phyloP scores from a whole-genome alignment of 139 green algal genomes.

The Chara braunii region DNA sequence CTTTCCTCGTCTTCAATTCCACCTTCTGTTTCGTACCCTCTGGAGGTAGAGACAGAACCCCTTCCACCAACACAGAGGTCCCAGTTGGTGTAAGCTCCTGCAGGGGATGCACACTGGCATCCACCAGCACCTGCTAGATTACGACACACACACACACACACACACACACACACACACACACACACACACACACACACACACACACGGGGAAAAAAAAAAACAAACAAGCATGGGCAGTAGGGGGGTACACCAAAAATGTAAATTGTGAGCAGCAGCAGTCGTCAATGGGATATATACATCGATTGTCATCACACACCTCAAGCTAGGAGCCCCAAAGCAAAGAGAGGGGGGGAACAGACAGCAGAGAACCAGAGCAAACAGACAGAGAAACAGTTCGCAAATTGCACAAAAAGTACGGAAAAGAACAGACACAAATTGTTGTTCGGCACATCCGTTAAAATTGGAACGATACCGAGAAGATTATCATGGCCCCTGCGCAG shows the following conservation, averaged over 20 bases:
- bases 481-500: no score
- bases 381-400: no score
- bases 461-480: no score
- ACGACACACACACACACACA: not conserved
- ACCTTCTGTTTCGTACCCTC: constrained; percentile 80
- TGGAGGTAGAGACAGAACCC: constrained; percentile 65
- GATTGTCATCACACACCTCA: no score
- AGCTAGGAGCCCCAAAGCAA: no score
- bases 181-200: not conserved
- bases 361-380: no score
- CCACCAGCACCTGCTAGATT: constrained; percentile 29
- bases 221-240: not conserved
- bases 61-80: constrained; percentile 82
- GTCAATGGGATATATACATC: no score
- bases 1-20: constrained; percentile 51
- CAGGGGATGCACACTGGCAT: constrained; percentile 7
- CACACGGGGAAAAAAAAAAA: not conserved
- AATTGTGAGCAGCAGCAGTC: no score
- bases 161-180: not conserved
- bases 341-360: no score
- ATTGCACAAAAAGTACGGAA: no score
- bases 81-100: constrained; percentile 63
- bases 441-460: no score
- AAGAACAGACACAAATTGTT: no score
- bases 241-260: not conserved